Base-by-base conservation (phyloP, 2,329 filamentous ascomycete genomes). In the Fusarium gaditjirri region DNA sequence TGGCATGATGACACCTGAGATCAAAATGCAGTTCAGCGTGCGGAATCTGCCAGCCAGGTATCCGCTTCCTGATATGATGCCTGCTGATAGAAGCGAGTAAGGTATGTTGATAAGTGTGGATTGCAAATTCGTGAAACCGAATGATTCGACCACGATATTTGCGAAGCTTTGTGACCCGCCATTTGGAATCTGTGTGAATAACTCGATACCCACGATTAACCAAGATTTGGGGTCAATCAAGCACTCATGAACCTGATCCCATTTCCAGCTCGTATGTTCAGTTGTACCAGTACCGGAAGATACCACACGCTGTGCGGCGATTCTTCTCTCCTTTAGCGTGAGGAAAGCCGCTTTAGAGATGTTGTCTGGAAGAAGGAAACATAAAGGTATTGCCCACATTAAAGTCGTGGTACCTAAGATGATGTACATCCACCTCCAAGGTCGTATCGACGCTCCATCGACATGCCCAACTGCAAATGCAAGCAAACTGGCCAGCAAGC, bases 391-490 rank as follows among this genome's bases (percentile, higher is more conserved):
- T 1, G 83, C 84, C 84, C 87, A 87, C 6, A 88, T 70, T 57
- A 87, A 85, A 1, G 88, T 90, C 1, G 79, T 75, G 0, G 82
- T 63, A 2, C 88, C 88, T 3, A 89, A 81, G 33, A 89, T 81
- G 65, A 88, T 86, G 75, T 88, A 90, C 84, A 90, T 87, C 85
- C 86, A 88, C 55, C 84, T 82, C 87, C 88, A 90, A 7, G 86
- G 84, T 23, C 80, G 81, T 21, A 89, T 74, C 17, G 77, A 65
- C 5, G 46, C 41, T 52, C 84, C 79, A 21, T 83, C 72, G 44
- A 89, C 82, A 67, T 90, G 88, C 0, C 88, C 89, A 12, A 90
- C 80, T 5, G 84, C 88, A 65, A 87, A 91, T 5, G 87, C 86
- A 12, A 89, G 78, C 5, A 88, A 77, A 33, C 84, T 86, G 5